Conservation (phyloP, 2,329 filamentous ascomycete genomes). For the Trichoderma simmonsii region DNA sequence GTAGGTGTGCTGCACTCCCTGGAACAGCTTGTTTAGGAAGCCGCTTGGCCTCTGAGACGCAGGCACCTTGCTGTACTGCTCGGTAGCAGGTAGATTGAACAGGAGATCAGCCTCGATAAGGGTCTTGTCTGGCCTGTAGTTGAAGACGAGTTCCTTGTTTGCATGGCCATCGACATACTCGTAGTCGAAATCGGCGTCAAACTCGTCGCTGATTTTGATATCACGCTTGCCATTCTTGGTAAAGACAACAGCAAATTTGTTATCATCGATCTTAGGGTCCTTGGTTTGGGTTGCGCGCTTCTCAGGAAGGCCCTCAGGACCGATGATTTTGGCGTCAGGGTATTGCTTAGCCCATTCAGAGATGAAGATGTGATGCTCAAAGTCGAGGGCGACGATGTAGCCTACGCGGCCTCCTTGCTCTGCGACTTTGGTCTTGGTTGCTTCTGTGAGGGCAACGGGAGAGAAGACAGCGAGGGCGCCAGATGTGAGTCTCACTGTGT, state of each 20-base stretch:
- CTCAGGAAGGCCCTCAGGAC: constrained; percentile 76
- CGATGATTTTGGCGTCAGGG: constrained; percentile 76
- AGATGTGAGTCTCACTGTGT: constrained; percentile 69
- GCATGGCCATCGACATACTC: constrained; percentile 78
- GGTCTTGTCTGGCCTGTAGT: constrained; percentile 73
- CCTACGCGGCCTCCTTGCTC: constrained; percentile 66
- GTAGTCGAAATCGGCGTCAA: constrained; percentile 80
- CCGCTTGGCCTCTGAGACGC: constrained; percentile 29
- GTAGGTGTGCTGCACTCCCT: constrained; percentile 56
- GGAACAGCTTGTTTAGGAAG: constrained; percentile 43
- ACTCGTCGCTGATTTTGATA: constrained; percentile 65
- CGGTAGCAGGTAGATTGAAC: constrained; percentile 84
- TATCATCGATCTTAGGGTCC: constrained; percentile 45
- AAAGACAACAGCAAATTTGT: constrained; percentile 66
- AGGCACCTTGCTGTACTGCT: constrained; percentile 78
- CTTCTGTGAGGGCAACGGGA: constrained; percentile 78
- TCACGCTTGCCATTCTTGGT: constrained; percentile 52
- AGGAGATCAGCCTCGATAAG: constrained; percentile 87
- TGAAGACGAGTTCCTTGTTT: constrained; percentile 86
- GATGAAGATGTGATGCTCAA: constrained; percentile 94
- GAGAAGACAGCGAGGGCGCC: constrained; percentile 87
- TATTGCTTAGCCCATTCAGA: constrained; percentile 78
- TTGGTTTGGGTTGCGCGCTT: constrained; percentile 61
- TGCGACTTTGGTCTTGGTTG: constrained; percentile 62
- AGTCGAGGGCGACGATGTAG: constrained; percentile 84